These are phyloP conservation scores for Pseudonitzschia multiseries DNA, from an alignment of 108 stramenopile genomes.

Conservation along the genomic window DNA sequence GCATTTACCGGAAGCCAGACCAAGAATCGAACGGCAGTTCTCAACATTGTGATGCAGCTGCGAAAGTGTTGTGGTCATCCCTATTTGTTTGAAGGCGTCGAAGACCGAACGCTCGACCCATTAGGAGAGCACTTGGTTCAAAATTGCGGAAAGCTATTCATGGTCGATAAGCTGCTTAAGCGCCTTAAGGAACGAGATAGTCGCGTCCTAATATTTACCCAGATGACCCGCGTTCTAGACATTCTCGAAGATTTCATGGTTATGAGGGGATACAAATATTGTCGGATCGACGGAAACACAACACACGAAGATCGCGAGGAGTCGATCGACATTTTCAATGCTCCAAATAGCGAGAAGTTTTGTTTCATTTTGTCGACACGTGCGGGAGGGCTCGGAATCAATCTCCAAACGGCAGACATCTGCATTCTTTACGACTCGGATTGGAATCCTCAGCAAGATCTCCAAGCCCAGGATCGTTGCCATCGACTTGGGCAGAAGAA, in stretches of 20 bases:
- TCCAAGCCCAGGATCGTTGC: constrained; percentile 98
- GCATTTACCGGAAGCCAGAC: constrained; percentile 69
- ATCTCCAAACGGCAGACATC: constrained; percentile 47
- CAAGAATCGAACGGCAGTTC: constrained; percentile 80
- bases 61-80: constrained; percentile 99
- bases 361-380: constrained; percentile 91
- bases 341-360: constrained; percentile 84
- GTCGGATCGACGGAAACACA: constrained; percentile 99
- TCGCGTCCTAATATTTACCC: constrained; percentile 96
- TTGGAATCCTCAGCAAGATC: constrained; percentile 99
- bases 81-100: constrained; percentile 96
- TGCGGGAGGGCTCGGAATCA: constrained; percentile 94
- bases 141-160: constrained; percentile 80
- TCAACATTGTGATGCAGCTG: constrained; percentile 98
- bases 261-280: constrained; percentile 87
- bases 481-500: constrained; percentile 98
- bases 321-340: constrained; percentile 92
- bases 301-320: constrained; percentile 91
- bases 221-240: constrained; percentile 96
- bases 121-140: constrained; percentile 90
- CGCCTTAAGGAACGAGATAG: constrained; percentile 82
- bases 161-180: constrained; percentile 91
- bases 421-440: constrained; percentile 92
- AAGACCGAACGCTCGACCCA: constrained; percentile 85
- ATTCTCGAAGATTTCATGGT: constrained; percentile 91